Conservation (phyloP, 148 eudicot genomes). For the Rhododendron mucronatum region DNA sequence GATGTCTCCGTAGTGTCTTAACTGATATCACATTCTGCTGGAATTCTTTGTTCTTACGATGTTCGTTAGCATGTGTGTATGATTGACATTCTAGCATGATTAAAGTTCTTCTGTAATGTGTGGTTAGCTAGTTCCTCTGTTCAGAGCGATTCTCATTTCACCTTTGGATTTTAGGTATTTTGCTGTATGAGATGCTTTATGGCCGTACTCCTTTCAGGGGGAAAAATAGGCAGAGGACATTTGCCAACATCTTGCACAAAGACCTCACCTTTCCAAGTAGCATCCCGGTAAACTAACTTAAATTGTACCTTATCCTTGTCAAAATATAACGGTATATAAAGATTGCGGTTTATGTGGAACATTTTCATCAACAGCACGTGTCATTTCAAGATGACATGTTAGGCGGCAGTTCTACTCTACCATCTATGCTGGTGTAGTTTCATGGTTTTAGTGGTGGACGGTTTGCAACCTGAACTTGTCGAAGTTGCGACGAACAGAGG, state of each 20-base stretch:
- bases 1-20: neutral
- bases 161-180: constrained; percentile 49
- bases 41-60: neutral
- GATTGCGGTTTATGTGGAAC: neutral
- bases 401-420: neutral
- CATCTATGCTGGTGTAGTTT: neutral
- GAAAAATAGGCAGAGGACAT: constrained; percentile 90
- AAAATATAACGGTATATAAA: neutral
- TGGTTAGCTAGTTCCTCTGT: neutral
- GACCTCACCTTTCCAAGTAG: constrained; percentile 97
- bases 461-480: neutral
- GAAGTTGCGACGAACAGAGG: neutral
- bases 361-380: neutral
- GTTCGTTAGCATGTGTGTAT: neutral
- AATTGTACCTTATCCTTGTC: neutral
- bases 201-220: constrained; percentile 98
- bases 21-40: neutral
- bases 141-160: neutral
- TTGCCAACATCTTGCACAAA: constrained; percentile 82
- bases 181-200: constrained; percentile 93
- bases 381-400: neutral
- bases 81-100: neutral
- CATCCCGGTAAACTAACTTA: constrained; percentile 56
- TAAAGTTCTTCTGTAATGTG: neutral
- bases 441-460: neutral